phyloP scores from a whole-genome alignment of 2,329 filamentous ascomycete species.

The Lachnellula cervina region DNA sequence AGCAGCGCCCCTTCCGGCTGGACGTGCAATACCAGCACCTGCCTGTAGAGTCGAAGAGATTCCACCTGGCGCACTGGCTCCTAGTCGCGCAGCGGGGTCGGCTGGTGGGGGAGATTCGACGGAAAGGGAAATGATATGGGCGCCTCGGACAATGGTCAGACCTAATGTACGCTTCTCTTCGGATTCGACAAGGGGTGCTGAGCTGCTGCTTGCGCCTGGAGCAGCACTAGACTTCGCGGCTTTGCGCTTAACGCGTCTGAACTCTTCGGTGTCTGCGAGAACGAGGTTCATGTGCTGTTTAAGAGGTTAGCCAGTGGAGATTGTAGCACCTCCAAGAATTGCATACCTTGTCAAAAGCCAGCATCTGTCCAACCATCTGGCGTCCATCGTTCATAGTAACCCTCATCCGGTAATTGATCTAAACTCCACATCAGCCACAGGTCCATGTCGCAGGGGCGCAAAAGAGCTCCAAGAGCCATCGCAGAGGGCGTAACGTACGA shows the following conservation, averaged over 20 bases:
- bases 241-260: constrained; percentile 84
- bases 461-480: constrained; percentile 33
- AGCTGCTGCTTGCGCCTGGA: constrained; percentile 48
- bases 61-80: constrained; percentile 66
- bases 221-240: constrained; percentile 63
- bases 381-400: constrained; percentile 91
- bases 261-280: constrained; percentile 97
- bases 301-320: constrained; percentile 14
- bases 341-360: constrained; percentile 91
- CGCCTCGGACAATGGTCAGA: constrained; percentile 88
- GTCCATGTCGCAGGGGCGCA: constrained; percentile 4
- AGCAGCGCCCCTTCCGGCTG: constrained; percentile 79
- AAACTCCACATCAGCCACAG: constrained; percentile 18
- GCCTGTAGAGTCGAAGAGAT: constrained; percentile 63
- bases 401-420: constrained; percentile 99
- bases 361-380: constrained; percentile 96
- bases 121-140: constrained; percentile 89
- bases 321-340: background rate
- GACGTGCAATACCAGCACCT: constrained; percentile 85
- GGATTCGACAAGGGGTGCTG: constrained; percentile 69
- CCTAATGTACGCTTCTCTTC: constrained; percentile 98
- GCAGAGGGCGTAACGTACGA: constrained; percentile 50
- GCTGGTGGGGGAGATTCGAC: constrained; percentile 94
- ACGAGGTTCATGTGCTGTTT: constrained; percentile 96
- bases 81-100: constrained; percentile 85